Conservation (phyloP, 1,284 basidiomycete species). For the Rhodotorula sp. region DNA sequence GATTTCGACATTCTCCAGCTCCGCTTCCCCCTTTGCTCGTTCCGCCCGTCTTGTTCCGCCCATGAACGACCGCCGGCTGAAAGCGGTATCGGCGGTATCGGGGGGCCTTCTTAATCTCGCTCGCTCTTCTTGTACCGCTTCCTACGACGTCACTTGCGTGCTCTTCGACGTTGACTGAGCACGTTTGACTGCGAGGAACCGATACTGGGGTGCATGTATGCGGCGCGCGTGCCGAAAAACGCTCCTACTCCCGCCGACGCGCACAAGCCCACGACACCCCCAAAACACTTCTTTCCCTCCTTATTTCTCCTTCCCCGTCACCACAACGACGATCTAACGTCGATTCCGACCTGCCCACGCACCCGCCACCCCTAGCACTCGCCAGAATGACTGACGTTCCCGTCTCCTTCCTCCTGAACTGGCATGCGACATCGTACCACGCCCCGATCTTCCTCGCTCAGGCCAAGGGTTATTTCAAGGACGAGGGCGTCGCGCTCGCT, state of each 20-base stretch:
- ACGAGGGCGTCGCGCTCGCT: conserved; percentile 52
- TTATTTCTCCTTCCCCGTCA: neutral
- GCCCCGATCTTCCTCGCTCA: conserved; percentile 51
- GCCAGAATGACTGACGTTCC: neutral
- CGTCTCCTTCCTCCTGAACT: conserved; percentile 28
- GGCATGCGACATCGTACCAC: conserved; percentile 50
- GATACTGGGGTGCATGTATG: too few species aligned
- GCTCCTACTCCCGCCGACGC: too few species aligned
- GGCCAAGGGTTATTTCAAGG: conserved; percentile 46
- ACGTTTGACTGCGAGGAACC: too few species aligned
- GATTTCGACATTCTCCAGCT: too few species aligned
- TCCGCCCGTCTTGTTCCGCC: neutral
- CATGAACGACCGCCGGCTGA: neutral
- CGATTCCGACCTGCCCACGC: too few species aligned
- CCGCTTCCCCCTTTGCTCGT: neutral
- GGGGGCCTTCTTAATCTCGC: neutral
- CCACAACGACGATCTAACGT: neutral
- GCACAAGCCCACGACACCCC: too few species aligned
- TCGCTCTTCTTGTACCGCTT: neutral
- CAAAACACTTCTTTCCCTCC: too few species aligned
- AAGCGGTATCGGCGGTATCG: neutral
- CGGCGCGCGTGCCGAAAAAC: too few species aligned
- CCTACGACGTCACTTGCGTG: too few species aligned
- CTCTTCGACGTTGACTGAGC: too few species aligned
- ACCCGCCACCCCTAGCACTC: neutral